Conservation (phyloP, 345 rosid species). For the Anastatica hierochuntica region DNA sequence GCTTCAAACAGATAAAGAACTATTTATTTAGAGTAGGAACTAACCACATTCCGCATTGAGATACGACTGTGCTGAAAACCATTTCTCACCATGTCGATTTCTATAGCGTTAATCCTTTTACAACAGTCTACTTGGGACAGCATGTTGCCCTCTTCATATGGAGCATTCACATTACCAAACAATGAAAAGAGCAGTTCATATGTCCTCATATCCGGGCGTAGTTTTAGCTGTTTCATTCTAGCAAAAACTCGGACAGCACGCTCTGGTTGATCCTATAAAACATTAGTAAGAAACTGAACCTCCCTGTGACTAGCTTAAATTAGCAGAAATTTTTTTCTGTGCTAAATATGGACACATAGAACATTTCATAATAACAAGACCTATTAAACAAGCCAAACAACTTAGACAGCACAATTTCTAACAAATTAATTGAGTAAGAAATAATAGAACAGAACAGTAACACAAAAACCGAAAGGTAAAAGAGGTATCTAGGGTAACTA, state of each 20-base stretch:
- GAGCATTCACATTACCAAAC: slow-evolving; percentile 64
- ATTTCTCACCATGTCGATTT: slow-evolving; percentile 61
- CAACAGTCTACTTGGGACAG: slow-evolving; percentile 45
- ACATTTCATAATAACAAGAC: background rate
- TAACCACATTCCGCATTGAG: slow-evolving; percentile 65
- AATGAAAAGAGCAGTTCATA: slow-evolving; percentile 63
- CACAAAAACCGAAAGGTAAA: no score
- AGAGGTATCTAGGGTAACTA: no score
- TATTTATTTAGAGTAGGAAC: slow-evolving; percentile 7
- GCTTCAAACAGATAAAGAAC: slow-evolving; percentile 3
- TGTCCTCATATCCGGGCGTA: slow-evolving; percentile 52
- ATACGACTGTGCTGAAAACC: slow-evolving; percentile 51
- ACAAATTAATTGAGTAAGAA: no score
- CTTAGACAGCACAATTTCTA: no score
- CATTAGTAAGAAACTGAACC: slow-evolving; percentile 8
- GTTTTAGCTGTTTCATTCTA: slow-evolving; percentile 55
- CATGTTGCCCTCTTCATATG: slow-evolving; percentile 54
- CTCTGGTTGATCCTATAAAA: slow-evolving; percentile 66
- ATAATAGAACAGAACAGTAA: no score
- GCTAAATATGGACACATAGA: background rate
- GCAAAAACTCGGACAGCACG: slow-evolving; percentile 55
- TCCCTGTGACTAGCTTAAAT: background rate
- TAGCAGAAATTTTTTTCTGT: slow-evolving; percentile 1
- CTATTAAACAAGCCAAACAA: no score
- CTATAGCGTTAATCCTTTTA: slow-evolving; percentile 62